phyloP scores from a whole-genome alignment of 2,329 filamentous ascomycete species.

The Pseudogymnoascus sp. region DNA sequence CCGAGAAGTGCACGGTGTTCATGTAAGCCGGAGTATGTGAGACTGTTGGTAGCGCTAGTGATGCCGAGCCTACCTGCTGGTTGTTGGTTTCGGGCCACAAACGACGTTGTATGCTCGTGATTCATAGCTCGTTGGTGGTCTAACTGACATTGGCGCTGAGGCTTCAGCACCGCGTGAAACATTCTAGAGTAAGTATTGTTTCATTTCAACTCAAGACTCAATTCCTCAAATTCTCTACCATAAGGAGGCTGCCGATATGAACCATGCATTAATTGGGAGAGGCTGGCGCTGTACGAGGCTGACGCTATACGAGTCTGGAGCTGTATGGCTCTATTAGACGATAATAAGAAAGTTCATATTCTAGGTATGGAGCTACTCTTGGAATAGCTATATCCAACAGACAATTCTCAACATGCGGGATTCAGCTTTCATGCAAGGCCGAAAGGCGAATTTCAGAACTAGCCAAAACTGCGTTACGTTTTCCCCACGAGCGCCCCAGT shows the following conservation, averaged over 20 bases:
- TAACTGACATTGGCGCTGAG: background rate
- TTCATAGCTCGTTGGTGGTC: background rate
- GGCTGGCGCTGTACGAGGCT: too few relatives aligned
- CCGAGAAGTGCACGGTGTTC: background rate
- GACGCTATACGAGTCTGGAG: background rate
- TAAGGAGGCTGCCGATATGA: background rate
- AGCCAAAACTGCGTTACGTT: background rate
- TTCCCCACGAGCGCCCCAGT: too few relatives aligned
- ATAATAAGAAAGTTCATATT: background rate
- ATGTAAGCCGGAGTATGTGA: background rate
- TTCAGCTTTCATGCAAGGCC: background rate
- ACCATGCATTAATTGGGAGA: background rate
- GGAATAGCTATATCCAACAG: background rate
- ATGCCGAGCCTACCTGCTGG: background rate
- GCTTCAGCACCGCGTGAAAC: background rate
- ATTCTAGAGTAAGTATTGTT: background rate
- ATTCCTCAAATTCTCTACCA: background rate
- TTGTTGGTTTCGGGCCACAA: background rate
- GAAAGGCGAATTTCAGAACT: background rate
- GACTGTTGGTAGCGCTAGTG: background rate
- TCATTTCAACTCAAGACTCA: background rate
- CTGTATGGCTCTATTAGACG: background rate
- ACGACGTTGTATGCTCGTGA: background rate
- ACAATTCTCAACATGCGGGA: background rate
- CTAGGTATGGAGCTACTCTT: background rate